These are phyloP conservation scores for Lentinus tigrinus DNA, from an alignment of 768 basidiomycete species.

Conservation along the genomic window DNA sequence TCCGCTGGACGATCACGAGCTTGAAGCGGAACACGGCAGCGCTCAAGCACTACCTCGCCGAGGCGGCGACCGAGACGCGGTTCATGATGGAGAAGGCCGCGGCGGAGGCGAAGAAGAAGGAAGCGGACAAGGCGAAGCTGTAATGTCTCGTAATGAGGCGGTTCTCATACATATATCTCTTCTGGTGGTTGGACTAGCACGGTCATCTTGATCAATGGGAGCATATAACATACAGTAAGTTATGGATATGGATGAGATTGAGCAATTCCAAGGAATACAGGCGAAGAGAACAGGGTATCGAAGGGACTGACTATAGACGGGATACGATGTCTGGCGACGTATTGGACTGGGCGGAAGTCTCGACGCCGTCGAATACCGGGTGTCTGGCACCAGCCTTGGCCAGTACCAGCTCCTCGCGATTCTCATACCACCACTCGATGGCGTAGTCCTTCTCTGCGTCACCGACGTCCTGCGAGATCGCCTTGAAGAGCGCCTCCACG, in stretches of 20 bases:
- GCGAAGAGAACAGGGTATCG: no score
- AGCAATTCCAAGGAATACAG: no score
- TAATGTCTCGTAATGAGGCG: conserved; percentile 9
- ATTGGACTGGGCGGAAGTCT: background rate
- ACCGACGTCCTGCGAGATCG: conserved; percentile 62
- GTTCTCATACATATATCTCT: background rate
- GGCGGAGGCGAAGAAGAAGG: conserved; percentile 34
- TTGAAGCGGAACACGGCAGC: conserved; percentile 51
- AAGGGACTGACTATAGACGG: background rate
- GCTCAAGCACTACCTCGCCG: conserved; percentile 69
- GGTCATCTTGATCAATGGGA: no score
- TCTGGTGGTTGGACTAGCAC: no score
- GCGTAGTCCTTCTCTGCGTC: conserved; percentile 67
- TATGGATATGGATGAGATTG: no score
- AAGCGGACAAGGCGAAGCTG: conserved; percentile 33
- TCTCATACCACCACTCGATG: conserved; percentile 73
- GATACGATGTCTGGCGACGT: background rate
- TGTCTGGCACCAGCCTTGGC: background rate
- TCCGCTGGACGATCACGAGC: conserved; percentile 92
- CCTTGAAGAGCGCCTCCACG: conserved; percentile 55
- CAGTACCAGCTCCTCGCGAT: conserved; percentile 20
- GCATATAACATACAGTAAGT: no score
- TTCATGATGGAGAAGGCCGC: conserved; percentile 71
- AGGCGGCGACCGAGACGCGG: conserved; percentile 78
- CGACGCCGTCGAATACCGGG: background rate